phyloP scores from a whole-genome alignment of 2,329 filamentous ascomycete genomes.

The Claviceps sp. region DNA sequence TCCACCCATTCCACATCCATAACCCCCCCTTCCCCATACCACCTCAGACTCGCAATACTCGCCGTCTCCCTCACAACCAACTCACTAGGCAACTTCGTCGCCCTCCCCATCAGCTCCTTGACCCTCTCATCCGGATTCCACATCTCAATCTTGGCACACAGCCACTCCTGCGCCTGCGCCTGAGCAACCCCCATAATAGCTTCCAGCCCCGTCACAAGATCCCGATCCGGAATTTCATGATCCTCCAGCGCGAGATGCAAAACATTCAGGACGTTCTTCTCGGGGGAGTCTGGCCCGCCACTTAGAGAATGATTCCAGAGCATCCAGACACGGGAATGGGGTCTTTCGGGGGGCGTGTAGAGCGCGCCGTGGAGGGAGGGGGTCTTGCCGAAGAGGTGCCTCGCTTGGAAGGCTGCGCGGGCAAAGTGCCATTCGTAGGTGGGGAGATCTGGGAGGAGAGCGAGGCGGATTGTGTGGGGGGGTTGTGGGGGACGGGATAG shows the following conservation, averaged over 20 bases:
- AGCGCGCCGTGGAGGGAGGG: conserved; percentile 60
- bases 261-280: conserved; percentile 55
- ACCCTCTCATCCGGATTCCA: conserved; percentile 65
- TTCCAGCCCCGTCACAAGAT: conserved; percentile 40
- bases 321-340: conserved; percentile 53
- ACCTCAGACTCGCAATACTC: conserved; percentile 59
- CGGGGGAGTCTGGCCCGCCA: conserved; percentile 34
- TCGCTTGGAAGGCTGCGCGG: conserved; percentile 69
- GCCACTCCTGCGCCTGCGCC: conserved; percentile 57
- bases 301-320: conserved; percentile 59
- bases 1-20: conserved; percentile 54
- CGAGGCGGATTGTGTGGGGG: conserved; percentile 18
- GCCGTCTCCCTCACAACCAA: conserved; percentile 45
- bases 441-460: conserved; percentile 19
- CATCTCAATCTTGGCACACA: conserved; percentile 55
- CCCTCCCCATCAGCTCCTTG: conserved; percentile 29
- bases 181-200: conserved; percentile 55
- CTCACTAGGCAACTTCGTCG: conserved; percentile 33
- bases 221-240: conserved; percentile 20
- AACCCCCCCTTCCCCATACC: conserved; percentile 45
- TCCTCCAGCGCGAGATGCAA: conserved; percentile 56
- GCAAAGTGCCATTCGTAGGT: conserved; percentile 44
- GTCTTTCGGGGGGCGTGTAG: conserved; percentile 32
- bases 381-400: conserved; percentile 41
- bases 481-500: conserved; percentile 22